Conservation (phyloP, 208 protist genomes). For the Wallacemonas sp. region DNA sequence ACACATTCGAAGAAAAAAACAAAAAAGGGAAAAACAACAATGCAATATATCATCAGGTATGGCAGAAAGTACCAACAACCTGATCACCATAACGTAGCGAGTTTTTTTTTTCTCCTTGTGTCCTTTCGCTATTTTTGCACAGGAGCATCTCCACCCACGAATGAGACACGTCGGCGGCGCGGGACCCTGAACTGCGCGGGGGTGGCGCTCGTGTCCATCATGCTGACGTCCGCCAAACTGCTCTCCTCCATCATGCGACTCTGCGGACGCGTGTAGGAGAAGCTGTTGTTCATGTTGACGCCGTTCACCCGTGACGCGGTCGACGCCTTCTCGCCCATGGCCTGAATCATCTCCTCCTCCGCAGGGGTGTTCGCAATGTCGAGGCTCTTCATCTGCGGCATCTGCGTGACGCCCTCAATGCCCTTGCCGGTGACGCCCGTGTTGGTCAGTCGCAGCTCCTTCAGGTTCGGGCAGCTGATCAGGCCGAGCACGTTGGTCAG, state of each 20-base stretch:
- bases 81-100: too few relatives aligned
- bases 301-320: slow-evolving; percentile 14
- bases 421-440: slow-evolving; percentile 45
- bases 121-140: slow-evolving; percentile 3
- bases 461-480: slow-evolving; percentile 32
- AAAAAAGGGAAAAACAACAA: neutral
- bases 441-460: slow-evolving; percentile 40
- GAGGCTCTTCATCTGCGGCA: slow-evolving; percentile 42
- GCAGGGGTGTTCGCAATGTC: slow-evolving; percentile 51
- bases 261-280: neutral
- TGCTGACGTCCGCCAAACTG: slow-evolving; percentile 32
- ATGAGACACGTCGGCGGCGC: slow-evolving; percentile 46
- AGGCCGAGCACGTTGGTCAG: slow-evolving; percentile 57
- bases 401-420: slow-evolving; percentile 30
- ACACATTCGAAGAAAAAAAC: neutral
- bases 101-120: neutral
- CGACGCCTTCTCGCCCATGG: slow-evolving; percentile 18
- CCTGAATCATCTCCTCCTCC: slow-evolving; percentile 27
- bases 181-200: slow-evolving; percentile 46
- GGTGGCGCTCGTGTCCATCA: slow-evolving; percentile 34
- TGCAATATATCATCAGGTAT: too few relatives aligned
- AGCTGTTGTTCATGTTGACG: slow-evolving; percentile 14
- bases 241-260: slow-evolving; percentile 15
- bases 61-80: too few relatives aligned
- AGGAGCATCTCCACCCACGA: slow-evolving; percentile 25